Evolutionary conservation across 1,284 basidiomycete species (phyloP).

Genomic region (Wolfiporia cocos): DNA sequence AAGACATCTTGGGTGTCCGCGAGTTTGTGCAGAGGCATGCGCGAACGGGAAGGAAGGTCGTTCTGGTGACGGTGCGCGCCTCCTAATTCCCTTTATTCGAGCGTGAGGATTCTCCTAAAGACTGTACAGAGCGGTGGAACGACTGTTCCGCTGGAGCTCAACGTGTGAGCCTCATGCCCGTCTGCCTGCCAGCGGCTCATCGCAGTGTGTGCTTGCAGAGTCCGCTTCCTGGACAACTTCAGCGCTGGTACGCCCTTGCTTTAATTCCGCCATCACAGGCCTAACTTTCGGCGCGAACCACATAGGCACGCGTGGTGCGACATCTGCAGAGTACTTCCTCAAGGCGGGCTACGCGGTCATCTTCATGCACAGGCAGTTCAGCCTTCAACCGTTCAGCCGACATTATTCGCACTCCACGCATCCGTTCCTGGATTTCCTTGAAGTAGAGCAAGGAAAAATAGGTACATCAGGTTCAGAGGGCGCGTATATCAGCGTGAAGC

Average conservation of each 20-base stretch:
- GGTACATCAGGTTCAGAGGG: slow-evolving; percentile 14
- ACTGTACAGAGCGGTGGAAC: slow-evolving; percentile 92
- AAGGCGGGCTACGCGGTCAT: slow-evolving; percentile 94
- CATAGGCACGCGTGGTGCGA: slow-evolving; percentile 89
- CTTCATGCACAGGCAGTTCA: slow-evolving; percentile 97
- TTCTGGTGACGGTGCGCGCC: slow-evolving; percentile 84
- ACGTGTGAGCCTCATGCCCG: slow-evolving; percentile 69
- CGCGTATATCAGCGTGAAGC: slow-evolving; percentile 58
- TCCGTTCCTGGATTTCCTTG: slow-evolving; percentile 95
- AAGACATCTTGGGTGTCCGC: slow-evolving; percentile 56
- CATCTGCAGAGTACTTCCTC: slow-evolving; percentile 97
- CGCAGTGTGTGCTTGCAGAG: slow-evolving; percentile 44
- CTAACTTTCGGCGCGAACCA: neutral
- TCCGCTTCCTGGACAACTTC: slow-evolving; percentile 98
- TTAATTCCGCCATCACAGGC: too few relatives aligned
- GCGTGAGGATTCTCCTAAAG: slow-evolving; percentile 5
- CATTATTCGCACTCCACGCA: slow-evolving; percentile 98
- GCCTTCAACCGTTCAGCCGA: slow-evolving; percentile 92
- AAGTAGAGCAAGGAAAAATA: slow-evolving; percentile 35
- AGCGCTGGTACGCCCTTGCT: slow-evolving; percentile 70
- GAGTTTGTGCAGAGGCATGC: slow-evolving; percentile 71
- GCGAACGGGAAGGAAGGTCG: slow-evolving; percentile 67
- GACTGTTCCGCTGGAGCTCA: slow-evolving; percentile 92
- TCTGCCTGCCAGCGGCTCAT: slow-evolving; percentile 15
- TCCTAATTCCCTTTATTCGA: slow-evolving; percentile 8